Conservation (phyloP, 345 rosid species). For the Eucalyptus tenuipes region DNA sequence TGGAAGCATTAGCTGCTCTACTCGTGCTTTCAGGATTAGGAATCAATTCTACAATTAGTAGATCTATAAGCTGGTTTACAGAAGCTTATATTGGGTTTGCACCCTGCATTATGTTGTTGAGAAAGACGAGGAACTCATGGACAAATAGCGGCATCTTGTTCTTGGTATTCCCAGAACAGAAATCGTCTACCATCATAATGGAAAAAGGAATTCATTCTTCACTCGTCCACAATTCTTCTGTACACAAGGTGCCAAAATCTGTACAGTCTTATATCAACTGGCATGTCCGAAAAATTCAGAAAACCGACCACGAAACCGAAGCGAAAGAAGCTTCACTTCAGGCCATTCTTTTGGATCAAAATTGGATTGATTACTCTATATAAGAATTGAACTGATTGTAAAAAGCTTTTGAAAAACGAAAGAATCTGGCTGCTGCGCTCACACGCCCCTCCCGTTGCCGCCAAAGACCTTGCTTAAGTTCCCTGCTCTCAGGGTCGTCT, state of each 20-base stretch:
- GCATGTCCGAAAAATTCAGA: neutral
- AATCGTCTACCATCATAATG: neutral
- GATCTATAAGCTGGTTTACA: neutral
- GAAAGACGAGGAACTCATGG: neutral
- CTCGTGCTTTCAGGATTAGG: slow-evolving; percentile 5
- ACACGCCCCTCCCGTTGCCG: neutral
- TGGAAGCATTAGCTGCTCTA: slow-evolving; percentile 50
- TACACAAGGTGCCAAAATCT: neutral
- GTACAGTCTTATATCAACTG: neutral
- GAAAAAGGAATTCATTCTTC: neutral
- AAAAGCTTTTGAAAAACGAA: neutral
- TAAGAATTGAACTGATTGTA: neutral
- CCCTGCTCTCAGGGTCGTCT: slow-evolving; percentile 11
- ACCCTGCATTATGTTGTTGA: neutral
- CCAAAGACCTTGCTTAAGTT: slow-evolving; percentile 15
- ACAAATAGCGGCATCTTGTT: neutral
- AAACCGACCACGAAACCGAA: neutral
- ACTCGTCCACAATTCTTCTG: neutral
- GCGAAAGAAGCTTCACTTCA: neutral
- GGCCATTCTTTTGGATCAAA: neutral
- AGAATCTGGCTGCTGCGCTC: neutral
- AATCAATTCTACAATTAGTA: neutral
- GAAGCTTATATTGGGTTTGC: neutral
- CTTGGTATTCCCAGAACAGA: neutral
- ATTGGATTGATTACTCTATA: neutral